Conservation (phyloP, 768 basidiomycete species). For the Pleurotus eryngii region DNA sequence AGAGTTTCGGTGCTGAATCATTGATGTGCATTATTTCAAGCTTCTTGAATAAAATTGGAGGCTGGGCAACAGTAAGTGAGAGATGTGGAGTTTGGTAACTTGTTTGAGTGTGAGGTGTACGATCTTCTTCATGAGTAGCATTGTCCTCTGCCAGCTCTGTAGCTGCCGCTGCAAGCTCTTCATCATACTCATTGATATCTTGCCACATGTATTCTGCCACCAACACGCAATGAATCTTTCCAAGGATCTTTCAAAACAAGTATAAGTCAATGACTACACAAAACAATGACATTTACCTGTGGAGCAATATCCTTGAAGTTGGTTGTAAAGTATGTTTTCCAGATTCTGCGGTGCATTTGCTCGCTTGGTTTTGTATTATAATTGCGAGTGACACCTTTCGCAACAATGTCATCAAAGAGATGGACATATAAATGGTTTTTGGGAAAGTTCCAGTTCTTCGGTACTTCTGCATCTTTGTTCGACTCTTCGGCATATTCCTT, state of each 20-base stretch:
- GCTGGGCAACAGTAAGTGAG: constrained; percentile 3
- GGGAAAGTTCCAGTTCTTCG: constrained; percentile 29
- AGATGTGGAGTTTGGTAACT: neutral
- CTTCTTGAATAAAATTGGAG: neutral
- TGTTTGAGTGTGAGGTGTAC: neutral
- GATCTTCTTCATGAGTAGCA: neutral
- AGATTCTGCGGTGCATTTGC: constrained; percentile 23
- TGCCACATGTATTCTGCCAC: neutral
- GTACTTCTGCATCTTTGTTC: neutral
- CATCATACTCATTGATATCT: neutral
- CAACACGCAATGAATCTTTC: neutral
- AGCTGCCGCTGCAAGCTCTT: neutral
- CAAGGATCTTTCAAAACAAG: neutral
- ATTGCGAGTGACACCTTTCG: constrained; percentile 26
- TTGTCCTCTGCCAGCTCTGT: neutral
- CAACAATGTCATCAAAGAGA: constrained; percentile 25
- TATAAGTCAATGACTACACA: neutral
- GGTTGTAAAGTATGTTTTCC: constrained; percentile 23
- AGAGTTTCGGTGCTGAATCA: neutral
- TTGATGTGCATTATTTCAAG: neutral
- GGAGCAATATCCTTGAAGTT: constrained; percentile 30
- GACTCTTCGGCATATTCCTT: neutral
- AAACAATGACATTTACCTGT: constrained; percentile 22
- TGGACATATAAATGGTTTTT: constrained; percentile 32
- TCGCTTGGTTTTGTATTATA: constrained; percentile 32